phyloP scores from a whole-genome alignment of 1,284 basidiomycete genomes.

The Takashimella koratensis region DNA sequence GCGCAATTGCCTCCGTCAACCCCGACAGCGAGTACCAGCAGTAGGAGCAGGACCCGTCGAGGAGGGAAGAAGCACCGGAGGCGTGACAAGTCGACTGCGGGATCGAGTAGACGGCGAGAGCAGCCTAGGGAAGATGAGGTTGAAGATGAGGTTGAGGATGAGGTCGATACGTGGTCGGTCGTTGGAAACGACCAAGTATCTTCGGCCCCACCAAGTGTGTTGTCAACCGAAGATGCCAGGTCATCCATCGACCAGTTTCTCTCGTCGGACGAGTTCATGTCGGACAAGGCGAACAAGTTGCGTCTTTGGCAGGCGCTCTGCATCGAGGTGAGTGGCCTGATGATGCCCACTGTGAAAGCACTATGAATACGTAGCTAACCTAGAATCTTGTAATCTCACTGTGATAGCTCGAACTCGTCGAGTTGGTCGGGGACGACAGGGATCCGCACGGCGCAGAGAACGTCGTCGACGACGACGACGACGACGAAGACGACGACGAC shows the following conservation, averaged over 20 bases:
- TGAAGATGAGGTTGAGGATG: conserved; percentile 9
- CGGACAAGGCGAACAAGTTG: conserved; percentile 35
- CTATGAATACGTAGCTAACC: neutral
- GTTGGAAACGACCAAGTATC: conserved; percentile 1
- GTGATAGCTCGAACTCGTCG: conserved; percentile 29
- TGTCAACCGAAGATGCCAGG: conserved; percentile 30
- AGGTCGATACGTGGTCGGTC: conserved; percentile 5
- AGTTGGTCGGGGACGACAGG: too few species aligned
- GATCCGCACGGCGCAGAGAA: too few species aligned
- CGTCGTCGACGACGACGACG: conserved; percentile 16
- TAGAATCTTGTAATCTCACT: neutral
- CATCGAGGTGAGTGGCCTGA: conserved; percentile 32
- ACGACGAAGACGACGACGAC: conserved; percentile 11
- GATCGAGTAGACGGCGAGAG: too few species aligned
- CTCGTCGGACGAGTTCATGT: conserved; percentile 19
- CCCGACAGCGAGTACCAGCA: too few species aligned
- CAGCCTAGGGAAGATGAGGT: conserved; percentile 5
- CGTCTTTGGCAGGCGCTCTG: conserved; percentile 45
- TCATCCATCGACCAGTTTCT: conserved; percentile 31
- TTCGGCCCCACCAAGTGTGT: conserved; percentile 12
- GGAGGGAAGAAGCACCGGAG: too few species aligned
- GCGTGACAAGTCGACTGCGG: too few species aligned
- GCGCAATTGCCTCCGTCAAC: too few species aligned
- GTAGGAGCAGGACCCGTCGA: too few species aligned
- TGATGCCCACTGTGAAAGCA: too few species aligned